Evolutionary conservation across 805 yeast species (phyloP), one percentile per base, ranked within the genome.

Genomic region (Candida succiphila): DNA sequence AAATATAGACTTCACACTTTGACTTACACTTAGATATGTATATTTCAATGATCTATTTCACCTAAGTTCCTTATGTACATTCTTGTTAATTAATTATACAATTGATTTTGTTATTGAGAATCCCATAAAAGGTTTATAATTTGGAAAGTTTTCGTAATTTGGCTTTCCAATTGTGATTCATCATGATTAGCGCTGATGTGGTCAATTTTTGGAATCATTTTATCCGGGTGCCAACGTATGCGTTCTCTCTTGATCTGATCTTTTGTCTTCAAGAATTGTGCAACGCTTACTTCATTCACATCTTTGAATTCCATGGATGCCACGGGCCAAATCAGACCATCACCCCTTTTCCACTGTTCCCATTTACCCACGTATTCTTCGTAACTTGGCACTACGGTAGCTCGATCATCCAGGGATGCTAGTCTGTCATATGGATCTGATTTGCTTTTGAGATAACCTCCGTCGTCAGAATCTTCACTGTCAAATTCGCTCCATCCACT

Each of bases 191-290:
- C 2, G 60, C 48, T n/a, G 37, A 39, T 0, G 72, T 69, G 3
- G 4, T 29, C 17, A 37, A 47, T 25, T 36, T 49, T 38, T 25
- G 26, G 3, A 60, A 44, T 44, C 76, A 78, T 69, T 44, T 66
- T 69, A 46, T 78, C 87, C 1, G 87, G 87, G 48, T 78, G 87
- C 86, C 86, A 78, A 39, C 71, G 53, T 5, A 78, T 50, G 35
- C 86, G 49, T 43, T 78, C 86, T 20, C 37, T 42, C 37, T 67
- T 72, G 17, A 61, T 37, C 8, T 54, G 39, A 5, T 43, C 36
- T 25, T 31, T 31, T 2, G 38, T 23, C 7, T 27, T 26, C 4
- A 55, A 21, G 30, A 55, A 54, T 1, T 12, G 17, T 4, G 16
- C 13, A 12, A 55, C 34, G 6, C 33, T 34, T 1, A 33, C 33